phyloP scores from a whole-genome alignment of 495 filamentous ascomycete genomes.

The Hypoxylon fuscum region DNA sequence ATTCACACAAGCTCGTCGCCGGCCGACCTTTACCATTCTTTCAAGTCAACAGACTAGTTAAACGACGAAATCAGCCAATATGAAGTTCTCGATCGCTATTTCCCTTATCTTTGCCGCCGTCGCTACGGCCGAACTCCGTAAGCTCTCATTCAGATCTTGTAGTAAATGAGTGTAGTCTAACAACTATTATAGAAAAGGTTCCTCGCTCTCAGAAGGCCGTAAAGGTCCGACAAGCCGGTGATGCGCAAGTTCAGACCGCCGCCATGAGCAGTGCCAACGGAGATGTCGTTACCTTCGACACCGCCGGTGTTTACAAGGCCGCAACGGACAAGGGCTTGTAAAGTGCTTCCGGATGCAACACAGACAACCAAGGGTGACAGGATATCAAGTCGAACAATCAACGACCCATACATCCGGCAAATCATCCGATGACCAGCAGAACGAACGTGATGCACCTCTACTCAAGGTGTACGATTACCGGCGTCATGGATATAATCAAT shows the following conservation, averaged over 20 bases:
- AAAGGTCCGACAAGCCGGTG: slow-evolving; percentile 41
- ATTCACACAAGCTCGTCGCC: slow-evolving; percentile 53
- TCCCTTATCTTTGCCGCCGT: slow-evolving; percentile 56
- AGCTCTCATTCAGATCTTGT: neutral
- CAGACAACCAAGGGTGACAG: neutral
- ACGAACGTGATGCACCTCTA: neutral
- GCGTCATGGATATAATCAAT: slow-evolving; percentile 25
- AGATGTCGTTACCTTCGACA: slow-evolving; percentile 52
- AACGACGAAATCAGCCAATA: slow-evolving; percentile 50
- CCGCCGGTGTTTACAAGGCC: slow-evolving; percentile 48
- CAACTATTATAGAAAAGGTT: slow-evolving; percentile 29
- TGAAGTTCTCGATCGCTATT: slow-evolving; percentile 61
- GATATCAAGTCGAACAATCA: slow-evolving; percentile 7
- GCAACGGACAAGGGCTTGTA: slow-evolving; percentile 39
- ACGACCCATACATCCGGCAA: slow-evolving; percentile 22
- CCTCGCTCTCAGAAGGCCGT: slow-evolving; percentile 31
- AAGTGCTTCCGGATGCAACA: slow-evolving; percentile 10
- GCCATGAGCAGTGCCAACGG: slow-evolving; percentile 54
- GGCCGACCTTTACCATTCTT: slow-evolving; percentile 54
- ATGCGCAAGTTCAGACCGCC: slow-evolving; percentile 42
- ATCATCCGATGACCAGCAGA: slow-evolving; percentile 12
- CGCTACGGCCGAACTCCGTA: slow-evolving; percentile 53
- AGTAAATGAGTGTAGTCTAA: slow-evolving; percentile 4
- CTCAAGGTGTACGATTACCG: slow-evolving; percentile 15
- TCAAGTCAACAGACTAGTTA: slow-evolving; percentile 9